Conservation (phyloP, 345 rosid genomes). For the Hevea brasiliensis region DNA sequence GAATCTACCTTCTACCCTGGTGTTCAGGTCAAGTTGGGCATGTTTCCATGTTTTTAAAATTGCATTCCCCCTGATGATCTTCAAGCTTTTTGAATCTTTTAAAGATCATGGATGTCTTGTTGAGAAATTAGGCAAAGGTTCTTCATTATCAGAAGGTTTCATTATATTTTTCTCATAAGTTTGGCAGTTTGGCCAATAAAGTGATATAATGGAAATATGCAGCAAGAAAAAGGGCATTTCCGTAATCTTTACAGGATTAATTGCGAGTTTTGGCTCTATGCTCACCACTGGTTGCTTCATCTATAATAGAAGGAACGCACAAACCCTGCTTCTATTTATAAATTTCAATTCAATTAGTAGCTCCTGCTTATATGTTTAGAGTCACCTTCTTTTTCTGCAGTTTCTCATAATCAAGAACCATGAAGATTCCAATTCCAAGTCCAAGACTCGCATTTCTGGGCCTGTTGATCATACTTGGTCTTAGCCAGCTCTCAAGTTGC, state of each 20-base stretch:
- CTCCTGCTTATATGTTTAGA: background rate
- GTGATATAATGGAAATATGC: background rate
- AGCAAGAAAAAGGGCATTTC: slow-evolving; percentile 5
- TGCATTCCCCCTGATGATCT: no score
- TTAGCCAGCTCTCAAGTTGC: slow-evolving; percentile 29
- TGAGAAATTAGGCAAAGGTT: no score
- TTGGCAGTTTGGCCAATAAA: no score
- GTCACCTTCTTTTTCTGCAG: background rate
- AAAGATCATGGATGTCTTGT: no score
- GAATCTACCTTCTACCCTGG: no score
- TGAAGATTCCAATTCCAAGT: slow-evolving; percentile 22
- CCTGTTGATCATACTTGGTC: slow-evolving; percentile 20
- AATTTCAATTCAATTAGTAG: background rate
- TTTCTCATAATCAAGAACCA: slow-evolving; percentile 12
- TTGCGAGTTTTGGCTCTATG: slow-evolving; percentile 19
- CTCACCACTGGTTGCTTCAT: slow-evolving; percentile 13
- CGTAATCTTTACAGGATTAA: slow-evolving; percentile 1
- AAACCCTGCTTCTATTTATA: background rate
- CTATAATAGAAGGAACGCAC: background rate
- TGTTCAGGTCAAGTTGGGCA: no score
- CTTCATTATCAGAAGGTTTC: no score
- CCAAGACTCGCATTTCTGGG: slow-evolving; percentile 15
- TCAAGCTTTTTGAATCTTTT: no score
- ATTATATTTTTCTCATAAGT: no score
- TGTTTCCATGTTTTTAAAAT: no score